Base-by-base conservation (phyloP, 306 rosid genomes). In the Ochetophila trinervis region DNA sequence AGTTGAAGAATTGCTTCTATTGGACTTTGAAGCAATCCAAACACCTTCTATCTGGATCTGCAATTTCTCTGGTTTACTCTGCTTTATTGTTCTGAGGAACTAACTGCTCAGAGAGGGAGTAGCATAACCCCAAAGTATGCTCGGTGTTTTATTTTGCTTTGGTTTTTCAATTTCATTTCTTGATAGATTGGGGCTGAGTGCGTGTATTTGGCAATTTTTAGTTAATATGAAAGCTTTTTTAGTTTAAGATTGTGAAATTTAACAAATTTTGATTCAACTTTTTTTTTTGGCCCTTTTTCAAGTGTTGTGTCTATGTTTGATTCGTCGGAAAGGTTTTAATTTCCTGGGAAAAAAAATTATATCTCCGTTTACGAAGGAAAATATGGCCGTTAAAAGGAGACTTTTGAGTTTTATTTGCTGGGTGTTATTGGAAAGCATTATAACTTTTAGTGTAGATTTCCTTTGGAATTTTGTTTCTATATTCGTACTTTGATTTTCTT, bases 1-100 rank as follows among this genome's bases (percentile, higher is more conserved):
- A 40, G 32, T 21, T 9, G 19, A 30, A 5, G 67, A 67, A 57
- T 66, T 66, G 27, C 49, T 37, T 66, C 21, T 15, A 8, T 35
- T 47, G 34, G 67, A 23, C 21, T 64, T 50, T 18, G 50, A 73
- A 65, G 77, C 68, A 20, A 73, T 76, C 68, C 62, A 19, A 68
- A 49, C 63, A 16, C 74, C 32, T 6, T 34, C 34, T 48, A 4
- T 65, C 73, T 27, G 36, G 54, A 60, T 63, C 19, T 37, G 6
- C 45, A 65, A 62, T 66, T 24, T n/a, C n/a, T n/a, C n/a, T n/a
- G n/a, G n/a, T n/a, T 57, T 19, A 14, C 50, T 59, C 51, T 37
- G 50, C 24, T 35, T 15, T 20, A 19, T 32, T 16, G 20, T 19
- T 35, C 17, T 37, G 15, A 60, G 47, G 23, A 16, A 17, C 16